Conservation (phyloP, 176 grass and related monocot genomes). For the Stipa capillata region DNA sequence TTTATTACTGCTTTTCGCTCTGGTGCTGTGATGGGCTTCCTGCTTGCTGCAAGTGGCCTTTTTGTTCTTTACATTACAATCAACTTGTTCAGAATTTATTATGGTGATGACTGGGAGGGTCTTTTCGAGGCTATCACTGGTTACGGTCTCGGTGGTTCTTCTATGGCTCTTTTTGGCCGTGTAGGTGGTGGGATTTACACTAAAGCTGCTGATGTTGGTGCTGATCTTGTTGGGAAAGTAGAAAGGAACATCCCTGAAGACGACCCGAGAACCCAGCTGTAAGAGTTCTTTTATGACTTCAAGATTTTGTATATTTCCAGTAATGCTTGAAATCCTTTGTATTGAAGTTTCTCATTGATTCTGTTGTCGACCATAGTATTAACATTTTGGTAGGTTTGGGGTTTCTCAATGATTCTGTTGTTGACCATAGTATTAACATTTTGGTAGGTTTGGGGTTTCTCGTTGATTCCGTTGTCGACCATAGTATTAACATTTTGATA, state of each 20-base stretch:
- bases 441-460: neutral
- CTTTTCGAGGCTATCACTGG: slow-evolving; percentile 92
- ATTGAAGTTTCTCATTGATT: neutral
- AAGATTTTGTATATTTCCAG: neutral
- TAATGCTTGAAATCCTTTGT: neutral
- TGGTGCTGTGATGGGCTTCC: slow-evolving; percentile 95
- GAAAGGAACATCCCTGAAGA: slow-evolving; percentile 94
- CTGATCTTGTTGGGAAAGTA: slow-evolving; percentile 89
- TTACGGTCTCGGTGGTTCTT: slow-evolving; percentile 91
- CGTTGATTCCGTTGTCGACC: neutral
- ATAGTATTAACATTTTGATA: neutral
- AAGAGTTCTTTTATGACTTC: no score
- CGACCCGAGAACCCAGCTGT: slow-evolving; percentile 95
- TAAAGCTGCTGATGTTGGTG: slow-evolving; percentile 94
- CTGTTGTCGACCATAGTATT: neutral
- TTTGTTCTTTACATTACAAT: slow-evolving; percentile 81
- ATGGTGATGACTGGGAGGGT: slow-evolving; percentile 95
- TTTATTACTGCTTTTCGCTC: slow-evolving; percentile 87
- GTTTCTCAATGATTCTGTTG: neutral
- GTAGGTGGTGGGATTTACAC: slow-evolving; percentile 94
- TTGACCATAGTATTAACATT: neutral
- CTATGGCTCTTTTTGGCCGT: slow-evolving; percentile 94
- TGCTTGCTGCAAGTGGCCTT: slow-evolving; percentile 93
- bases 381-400: neutral
- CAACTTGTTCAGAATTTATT: slow-evolving; percentile 81